Percentiles rank a stretch among this genome's conserved stretches.
Conservation (phyloP, 352 stramenopile genomes). For the Aphanomyces astaci region DNA sequence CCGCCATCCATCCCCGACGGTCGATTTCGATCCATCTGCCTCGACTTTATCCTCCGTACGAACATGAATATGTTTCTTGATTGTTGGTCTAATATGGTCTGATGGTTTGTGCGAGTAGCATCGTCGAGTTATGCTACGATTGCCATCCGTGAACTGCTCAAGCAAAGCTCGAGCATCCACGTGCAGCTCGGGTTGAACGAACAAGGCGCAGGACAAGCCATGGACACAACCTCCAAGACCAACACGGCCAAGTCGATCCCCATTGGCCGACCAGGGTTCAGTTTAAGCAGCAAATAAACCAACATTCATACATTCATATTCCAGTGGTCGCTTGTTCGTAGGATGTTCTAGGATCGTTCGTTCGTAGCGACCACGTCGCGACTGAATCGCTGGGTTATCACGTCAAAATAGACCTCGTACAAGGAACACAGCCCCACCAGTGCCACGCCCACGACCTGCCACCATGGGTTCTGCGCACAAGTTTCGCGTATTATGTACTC, state of each 20-base stretch:
- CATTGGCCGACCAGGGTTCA: slow-evolving; percentile 21
- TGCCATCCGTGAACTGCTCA: slow-evolving; percentile 93
- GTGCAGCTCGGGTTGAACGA: slow-evolving; percentile 53
- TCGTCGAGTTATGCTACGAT: slow-evolving; percentile 89
- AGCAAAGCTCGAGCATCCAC: slow-evolving; percentile 81
- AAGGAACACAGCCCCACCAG: not conserved
- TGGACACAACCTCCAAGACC: slow-evolving; percentile 4
- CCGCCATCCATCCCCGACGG: slow-evolving; percentile 50
- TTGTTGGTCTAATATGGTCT: not conserved
- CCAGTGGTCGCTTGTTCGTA: not conserved
- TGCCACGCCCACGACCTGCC: not conserved
- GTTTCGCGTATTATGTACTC: not conserved
- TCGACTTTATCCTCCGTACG: slow-evolving; percentile 73
- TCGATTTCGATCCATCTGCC: slow-evolving; percentile 58
- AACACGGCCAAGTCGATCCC: slow-evolving; percentile 17
- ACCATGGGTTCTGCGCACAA: not conserved
- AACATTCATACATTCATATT: not conserved
- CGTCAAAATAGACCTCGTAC: slow-evolving; percentile 7
- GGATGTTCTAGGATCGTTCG: too few relatives aligned
- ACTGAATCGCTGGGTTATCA: not conserved
- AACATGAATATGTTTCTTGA: not conserved
- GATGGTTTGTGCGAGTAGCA: slow-evolving; percentile 1
- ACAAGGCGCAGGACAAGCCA: slow-evolving; percentile 21
- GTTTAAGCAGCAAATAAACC: slow-evolving; percentile 5
- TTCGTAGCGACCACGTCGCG: not conserved